Evolutionary conservation across 2,329 filamentous ascomycete genomes (phyloP), one percentile per base, ranked within the genome.

Genomic region (Didymella pomorum): DNA sequence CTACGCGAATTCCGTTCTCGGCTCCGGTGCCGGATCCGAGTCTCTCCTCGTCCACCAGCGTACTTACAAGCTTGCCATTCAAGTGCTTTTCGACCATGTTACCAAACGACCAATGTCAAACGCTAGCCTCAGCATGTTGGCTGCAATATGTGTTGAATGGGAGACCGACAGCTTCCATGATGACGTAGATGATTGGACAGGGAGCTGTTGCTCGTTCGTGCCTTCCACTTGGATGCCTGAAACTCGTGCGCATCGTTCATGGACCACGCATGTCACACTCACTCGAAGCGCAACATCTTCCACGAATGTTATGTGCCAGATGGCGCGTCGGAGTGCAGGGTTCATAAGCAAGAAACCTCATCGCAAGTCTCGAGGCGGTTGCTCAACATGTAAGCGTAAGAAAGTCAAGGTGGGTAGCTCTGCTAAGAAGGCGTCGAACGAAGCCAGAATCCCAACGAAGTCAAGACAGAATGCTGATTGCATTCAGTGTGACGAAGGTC

Each of bases 331-430:
- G 39, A 72, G 56, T 35, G 47, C 66, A 33, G 71, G 69, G 0
- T 75, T 74, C 35, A 62, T 75, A 33, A 68, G 61, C n/a, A 76
- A 76, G 56, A 67, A 68, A 45, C 61, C 73, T 7, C 73, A 76
- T 45, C 65, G 61, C 45, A 76, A 76, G 54, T 75, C 72, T 11
- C 59, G 71, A 49, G 64, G 64, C 39, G 73, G 73, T 3, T 76
- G 72, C 49, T 35, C 62, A 3, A 73, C 65, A 9, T 76, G 73
- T 55, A 76, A 75, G 52, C 62, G 62, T 18, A 76, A 73, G 62
- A 76, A 73, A 56, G 70, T 75, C 10, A 76, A 76, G 66, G 73
- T 75, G 35, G 44, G 23, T 12, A 3, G n/a, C 28, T 18, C 43
- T 9, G 20, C 7, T 28, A 1, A 12, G 20, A 25, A 18, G 29